Percentiles rank a stretch among this genome's conserved stretches.
These are phyloP conservation scores for Cercophora sp. DNA, from an alignment of 495 filamentous ascomycete genomes.

Conservation along the genomic window DNA sequence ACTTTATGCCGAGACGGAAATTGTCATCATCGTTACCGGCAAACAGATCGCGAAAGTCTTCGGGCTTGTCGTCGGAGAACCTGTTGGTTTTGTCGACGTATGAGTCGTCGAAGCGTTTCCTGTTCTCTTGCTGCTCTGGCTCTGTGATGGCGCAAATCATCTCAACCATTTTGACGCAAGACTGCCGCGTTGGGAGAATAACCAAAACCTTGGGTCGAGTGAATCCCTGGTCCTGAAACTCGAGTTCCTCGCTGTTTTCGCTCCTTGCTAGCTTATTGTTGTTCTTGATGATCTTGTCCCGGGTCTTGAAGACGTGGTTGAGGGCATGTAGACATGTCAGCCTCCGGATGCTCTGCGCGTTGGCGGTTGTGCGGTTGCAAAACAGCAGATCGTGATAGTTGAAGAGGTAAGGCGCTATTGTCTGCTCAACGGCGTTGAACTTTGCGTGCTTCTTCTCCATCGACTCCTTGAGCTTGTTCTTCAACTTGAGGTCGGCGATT, in stretches of 20 bases:
- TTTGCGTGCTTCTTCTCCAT: slow-evolving; percentile 29
- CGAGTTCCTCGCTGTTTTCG: slow-evolving; percentile 56
- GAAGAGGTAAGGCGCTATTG: slow-evolving; percentile 58
- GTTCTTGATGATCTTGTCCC: slow-evolving; percentile 88
- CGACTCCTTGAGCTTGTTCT: slow-evolving; percentile 44
- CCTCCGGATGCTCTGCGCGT: slow-evolving; percentile 61
- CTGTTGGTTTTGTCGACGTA: slow-evolving; percentile 65
- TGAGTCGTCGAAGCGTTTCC: slow-evolving; percentile 80
- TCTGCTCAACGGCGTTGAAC: slow-evolving; percentile 50
- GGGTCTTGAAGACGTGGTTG: slow-evolving; percentile 91
- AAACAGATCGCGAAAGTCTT: slow-evolving; percentile 87
- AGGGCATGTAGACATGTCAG: slow-evolving; percentile 78
- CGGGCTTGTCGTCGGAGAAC: slow-evolving; percentile 70
- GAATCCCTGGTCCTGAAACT: slow-evolving; percentile 91
- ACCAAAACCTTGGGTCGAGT: slow-evolving; percentile 90
- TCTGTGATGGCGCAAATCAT: slow-evolving; percentile 66
- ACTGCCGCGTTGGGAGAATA: slow-evolving; percentile 79
- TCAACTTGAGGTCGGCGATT: slow-evolving; percentile 55
- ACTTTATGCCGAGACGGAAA: slow-evolving; percentile 90
- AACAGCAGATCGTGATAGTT: slow-evolving; percentile 80
- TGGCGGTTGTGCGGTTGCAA: slow-evolving; percentile 61
- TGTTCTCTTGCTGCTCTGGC: slow-evolving; percentile 91
- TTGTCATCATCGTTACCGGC: slow-evolving; percentile 93
- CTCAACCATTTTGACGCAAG: slow-evolving; percentile 73
- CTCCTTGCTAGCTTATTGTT: slow-evolving; percentile 66